Conservation (phyloP, 352 stramenopile species). For the Globisporangium nodosum region DNA sequence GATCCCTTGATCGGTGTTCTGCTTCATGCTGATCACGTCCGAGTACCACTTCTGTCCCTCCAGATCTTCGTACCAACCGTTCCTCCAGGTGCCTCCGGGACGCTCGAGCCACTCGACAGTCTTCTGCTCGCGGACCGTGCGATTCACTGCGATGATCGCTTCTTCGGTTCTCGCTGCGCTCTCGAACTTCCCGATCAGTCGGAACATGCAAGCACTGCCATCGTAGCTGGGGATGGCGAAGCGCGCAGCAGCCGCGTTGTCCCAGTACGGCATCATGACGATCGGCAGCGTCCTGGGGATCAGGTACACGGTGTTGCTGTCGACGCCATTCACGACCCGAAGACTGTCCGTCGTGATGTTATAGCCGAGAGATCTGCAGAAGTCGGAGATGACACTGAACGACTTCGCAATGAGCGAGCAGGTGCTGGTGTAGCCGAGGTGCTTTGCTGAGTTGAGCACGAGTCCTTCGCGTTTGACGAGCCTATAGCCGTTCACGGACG, state of each 20-base stretch:
- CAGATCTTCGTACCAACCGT: conserved; percentile 36
- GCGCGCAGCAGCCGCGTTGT: conserved; percentile 13
- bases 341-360: conserved; percentile 19
- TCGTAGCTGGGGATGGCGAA: conserved; percentile 20
- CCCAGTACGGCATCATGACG: conserved; percentile 32
- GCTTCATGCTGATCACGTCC: conserved; percentile 29
- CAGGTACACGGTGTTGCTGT: conserved; percentile 4
- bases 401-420: conserved; percentile 16
- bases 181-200: conserved; percentile 21
- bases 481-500: conserved; percentile 2
- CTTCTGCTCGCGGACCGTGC: conserved; percentile 19
- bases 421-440: conserved; percentile 10
- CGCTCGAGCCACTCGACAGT: conserved; percentile 32
- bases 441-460: background rate
- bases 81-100: conserved; percentile 21
- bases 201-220: conserved; percentile 23
- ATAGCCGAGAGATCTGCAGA: conserved; percentile 19
- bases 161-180: conserved; percentile 12
- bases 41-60: conserved; percentile 19
- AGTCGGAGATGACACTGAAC: conserved; percentile 14
- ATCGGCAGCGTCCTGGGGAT: conserved; percentile 21
- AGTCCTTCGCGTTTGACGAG: conserved; percentile 2
- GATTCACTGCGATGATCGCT: conserved; percentile 9
- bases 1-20: conserved; percentile 14
- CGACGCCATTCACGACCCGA: conserved; percentile 13